Evolutionary conservation across 2,329 filamentous ascomycete genomes (phyloP).

Genomic region (Arthrinium puccinioides): DNA sequence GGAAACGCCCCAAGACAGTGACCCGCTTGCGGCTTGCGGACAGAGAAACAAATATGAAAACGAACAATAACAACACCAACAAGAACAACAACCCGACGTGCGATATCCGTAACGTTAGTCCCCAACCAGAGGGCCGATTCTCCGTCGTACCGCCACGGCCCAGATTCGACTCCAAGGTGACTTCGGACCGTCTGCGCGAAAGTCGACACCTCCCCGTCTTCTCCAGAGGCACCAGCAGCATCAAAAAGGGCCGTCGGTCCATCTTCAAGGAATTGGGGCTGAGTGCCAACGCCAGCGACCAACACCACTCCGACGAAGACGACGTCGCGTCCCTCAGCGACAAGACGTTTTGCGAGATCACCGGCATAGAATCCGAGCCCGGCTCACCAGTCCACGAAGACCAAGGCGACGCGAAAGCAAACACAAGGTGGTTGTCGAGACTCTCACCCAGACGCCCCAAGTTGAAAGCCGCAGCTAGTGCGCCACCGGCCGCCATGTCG

Average conservation of each 20-base stretch:
- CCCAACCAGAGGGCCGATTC: too few species aligned
- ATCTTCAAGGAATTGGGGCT: constrained; percentile 46
- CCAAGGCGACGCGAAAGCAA: constrained; percentile 9
- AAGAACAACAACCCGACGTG: constrained; percentile 21
- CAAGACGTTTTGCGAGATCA: constrained; percentile 22
- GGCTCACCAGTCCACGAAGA: constrained; percentile 20
- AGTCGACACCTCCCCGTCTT: constrained; percentile 32
- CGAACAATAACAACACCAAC: too few species aligned
- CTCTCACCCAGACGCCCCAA: constrained; percentile 32
- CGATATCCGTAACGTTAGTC: too few species aligned
- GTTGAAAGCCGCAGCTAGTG: constrained; percentile 35
- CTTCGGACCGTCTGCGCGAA: constrained; percentile 44
- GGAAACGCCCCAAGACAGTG: too few species aligned
- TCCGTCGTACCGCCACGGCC: constrained; percentile 26
- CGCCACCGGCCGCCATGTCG: constrained; percentile 26
- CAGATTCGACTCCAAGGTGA: constrained; percentile 42
- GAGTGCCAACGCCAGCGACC: constrained; percentile 25
- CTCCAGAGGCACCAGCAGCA: constrained; percentile 32
- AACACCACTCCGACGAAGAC: constrained; percentile 10
- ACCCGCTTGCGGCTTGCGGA: too few species aligned
- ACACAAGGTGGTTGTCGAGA: constrained; percentile 34
- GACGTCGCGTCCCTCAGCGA: constrained; percentile 15
- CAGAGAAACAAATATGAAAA: too few species aligned
- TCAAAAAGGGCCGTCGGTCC: constrained; percentile 42
- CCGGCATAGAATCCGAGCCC: constrained; percentile 15